Percentiles rank a stretch among this genome's conserved stretches.
Evolutionary conservation across 331 rosid genomes (phyloP).

Genomic region (Spiraea crenata): DNA sequence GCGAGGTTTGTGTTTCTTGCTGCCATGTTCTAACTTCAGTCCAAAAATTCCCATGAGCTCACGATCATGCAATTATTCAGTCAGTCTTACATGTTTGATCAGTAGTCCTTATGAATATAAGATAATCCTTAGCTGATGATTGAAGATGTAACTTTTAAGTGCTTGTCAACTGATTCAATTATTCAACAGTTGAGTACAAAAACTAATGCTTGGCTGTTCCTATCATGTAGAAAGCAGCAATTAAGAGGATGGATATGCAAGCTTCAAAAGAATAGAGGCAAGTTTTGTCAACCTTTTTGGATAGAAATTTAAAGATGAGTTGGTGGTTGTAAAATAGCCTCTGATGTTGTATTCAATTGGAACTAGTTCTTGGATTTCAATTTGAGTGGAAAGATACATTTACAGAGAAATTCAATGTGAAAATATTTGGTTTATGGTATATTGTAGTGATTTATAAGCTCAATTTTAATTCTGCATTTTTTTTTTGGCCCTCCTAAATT

Average conservation of each 20-base stretch:
- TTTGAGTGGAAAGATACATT: no score
- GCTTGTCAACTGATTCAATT: background rate
- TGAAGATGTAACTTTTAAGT: background rate
- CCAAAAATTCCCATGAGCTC: background rate
- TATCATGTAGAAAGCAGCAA: slow-evolving; percentile 61
- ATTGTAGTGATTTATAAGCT: no score
- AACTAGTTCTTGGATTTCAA: no score
- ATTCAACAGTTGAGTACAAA: background rate
- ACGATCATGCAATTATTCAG: background rate
- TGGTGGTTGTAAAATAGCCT: no score
- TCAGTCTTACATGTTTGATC: background rate
- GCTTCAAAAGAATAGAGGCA: slow-evolving; percentile 52
- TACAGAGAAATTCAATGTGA: no score
- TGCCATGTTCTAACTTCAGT: background rate
- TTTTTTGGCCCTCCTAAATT: no score
- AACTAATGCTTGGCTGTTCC: background rate
- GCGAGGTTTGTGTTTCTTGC: slow-evolving; percentile 59
- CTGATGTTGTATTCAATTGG: no score
- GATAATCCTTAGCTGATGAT: background rate
- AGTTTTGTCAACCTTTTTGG: no score
- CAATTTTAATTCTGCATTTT: no score
- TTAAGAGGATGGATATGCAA: slow-evolving; percentile 80
- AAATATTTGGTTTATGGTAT: no score
- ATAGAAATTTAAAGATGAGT: no score
- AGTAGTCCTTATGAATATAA: background rate